A percentile compares a stretch with the other conserved stretches of the same genome.
Evolutionary conservation across 148 eudicot genomes (phyloP).

Genomic region (Amaranthus hypochondriacus): DNA sequence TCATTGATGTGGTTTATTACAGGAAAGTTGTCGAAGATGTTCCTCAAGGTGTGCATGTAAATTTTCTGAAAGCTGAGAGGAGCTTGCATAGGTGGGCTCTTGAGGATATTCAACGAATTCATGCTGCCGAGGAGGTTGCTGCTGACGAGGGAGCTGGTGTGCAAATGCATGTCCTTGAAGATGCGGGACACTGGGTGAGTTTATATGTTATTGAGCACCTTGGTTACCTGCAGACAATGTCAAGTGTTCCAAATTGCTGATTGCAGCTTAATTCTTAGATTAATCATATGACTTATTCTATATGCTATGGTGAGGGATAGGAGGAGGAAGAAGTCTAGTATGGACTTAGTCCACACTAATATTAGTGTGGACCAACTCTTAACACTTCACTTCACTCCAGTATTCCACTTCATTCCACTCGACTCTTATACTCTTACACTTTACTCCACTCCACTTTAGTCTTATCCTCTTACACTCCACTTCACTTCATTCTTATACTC

Average conservation of each 20-base stretch:
- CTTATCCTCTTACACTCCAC: too few species aligned
- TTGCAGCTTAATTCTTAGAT: neutral
- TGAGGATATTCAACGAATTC: conserved; percentile 79
- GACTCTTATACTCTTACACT: too few species aligned
- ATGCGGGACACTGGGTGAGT: conserved; percentile 93
- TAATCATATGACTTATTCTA: too few species aligned
- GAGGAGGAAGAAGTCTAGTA: too few species aligned
- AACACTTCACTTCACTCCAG: too few species aligned
- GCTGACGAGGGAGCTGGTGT: conserved; percentile 82
- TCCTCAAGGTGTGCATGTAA: conserved; percentile 86
- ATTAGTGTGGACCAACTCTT: too few species aligned
- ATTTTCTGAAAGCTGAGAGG: conserved; percentile 91
- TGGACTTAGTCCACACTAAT: too few species aligned
- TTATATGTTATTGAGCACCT: conserved; percentile 4
- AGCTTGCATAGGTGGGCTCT: conserved; percentile 95
- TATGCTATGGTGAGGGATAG: too few species aligned
- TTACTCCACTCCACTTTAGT: too few species aligned
- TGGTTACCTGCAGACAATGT: neutral
- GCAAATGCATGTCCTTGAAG: conserved; percentile 96
- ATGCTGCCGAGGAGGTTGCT: conserved; percentile 86
- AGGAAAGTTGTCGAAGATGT: conserved; percentile 90
- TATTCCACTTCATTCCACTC: too few species aligned
- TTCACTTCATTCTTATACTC: too few species aligned
- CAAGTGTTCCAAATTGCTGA: neutral
- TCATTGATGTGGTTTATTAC: conserved; percentile 16